Percentiles rank a stretch among this genome's conserved stretches.
These are phyloP conservation scores for Catunica adiposa DNA, from an alignment of 2,329 filamentous ascomycete species.

Conservation along the genomic window DNA sequence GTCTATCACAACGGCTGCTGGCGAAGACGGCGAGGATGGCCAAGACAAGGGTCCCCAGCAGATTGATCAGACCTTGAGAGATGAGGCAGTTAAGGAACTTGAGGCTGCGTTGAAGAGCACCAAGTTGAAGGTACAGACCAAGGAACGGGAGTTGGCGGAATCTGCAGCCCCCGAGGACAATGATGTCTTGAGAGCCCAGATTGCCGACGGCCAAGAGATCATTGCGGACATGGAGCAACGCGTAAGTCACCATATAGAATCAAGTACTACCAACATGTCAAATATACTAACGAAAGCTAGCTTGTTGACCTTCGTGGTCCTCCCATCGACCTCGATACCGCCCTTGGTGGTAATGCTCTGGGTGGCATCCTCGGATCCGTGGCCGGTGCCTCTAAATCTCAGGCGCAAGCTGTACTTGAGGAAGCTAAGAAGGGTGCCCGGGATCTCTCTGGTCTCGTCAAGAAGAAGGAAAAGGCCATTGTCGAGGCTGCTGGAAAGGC, in stretches of 20 bases:
- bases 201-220: constrained; percentile 61
- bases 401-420: constrained; percentile 47
- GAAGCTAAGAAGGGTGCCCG: constrained; percentile 60
- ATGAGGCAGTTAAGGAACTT: constrained; percentile 55
- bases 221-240: constrained; percentile 64
- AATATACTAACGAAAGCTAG: too few species aligned
- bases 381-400: constrained; percentile 42
- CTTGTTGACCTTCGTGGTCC: constrained; percentile 53
- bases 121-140: constrained; percentile 51
- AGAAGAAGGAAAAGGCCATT: constrained; percentile 35
- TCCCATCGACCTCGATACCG: constrained; percentile 39
- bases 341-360: constrained; percentile 31
- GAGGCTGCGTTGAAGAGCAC: constrained; percentile 59
- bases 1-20: constrained; percentile 50
- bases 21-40: constrained; percentile 29
- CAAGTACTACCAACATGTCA: background rate
- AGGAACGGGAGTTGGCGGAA: constrained; percentile 48
- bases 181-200: constrained; percentile 42
- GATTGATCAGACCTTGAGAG: constrained; percentile 52
- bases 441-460: constrained; percentile 57
- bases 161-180: constrained; percentile 50
- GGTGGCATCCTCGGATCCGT: constrained; percentile 47
- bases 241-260: constrained; percentile 27
- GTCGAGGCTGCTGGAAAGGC: constrained; percentile 15
- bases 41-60: constrained; percentile 24